Conservation (phyloP, 2,329 filamentous ascomycete genomes). For the Aspergillus neoniger region DNA sequence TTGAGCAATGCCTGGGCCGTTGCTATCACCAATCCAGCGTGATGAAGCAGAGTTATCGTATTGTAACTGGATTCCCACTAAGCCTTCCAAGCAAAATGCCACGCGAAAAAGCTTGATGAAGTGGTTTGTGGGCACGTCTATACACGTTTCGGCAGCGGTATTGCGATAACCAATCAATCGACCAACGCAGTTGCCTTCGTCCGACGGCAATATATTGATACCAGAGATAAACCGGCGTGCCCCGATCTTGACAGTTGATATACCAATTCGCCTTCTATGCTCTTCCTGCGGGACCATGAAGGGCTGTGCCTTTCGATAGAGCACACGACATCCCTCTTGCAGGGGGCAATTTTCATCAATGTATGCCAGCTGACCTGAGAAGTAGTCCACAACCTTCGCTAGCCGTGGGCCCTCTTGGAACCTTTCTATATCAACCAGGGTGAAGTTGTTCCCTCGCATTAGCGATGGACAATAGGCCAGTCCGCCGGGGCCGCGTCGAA, state of each 20-base stretch:
- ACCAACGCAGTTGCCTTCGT: background rate
- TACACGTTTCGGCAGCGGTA: background rate
- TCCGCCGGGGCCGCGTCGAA: too few relatives aligned
- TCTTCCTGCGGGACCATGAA: background rate
- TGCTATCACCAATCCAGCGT: slow-evolving; percentile 11
- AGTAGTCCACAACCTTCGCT: background rate
- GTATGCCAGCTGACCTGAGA: slow-evolving; percentile 2
- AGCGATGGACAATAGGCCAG: too few relatives aligned
- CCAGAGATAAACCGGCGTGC: slow-evolving; percentile 10
- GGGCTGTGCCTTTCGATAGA: background rate
- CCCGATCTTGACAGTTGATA: slow-evolving; percentile 13
- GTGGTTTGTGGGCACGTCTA: background rate
- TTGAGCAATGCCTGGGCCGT: background rate
- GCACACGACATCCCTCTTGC: slow-evolving; percentile 8
- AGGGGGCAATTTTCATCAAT: background rate
- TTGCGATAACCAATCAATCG: slow-evolving; percentile 8
- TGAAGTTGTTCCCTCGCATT: background rate
- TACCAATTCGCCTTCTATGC: background rate
- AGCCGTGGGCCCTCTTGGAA: background rate
- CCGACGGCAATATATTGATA: background rate
- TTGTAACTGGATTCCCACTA: slow-evolving; percentile 11
- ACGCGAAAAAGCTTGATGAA: background rate
- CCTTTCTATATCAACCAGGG: background rate
- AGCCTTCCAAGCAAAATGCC: slow-evolving; percentile 10
- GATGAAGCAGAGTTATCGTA: background rate